These are phyloP conservation scores for Neoascochyta sp. DNA, from an alignment of 2,329 filamentous ascomycete genomes.

Conservation along the genomic window DNA sequence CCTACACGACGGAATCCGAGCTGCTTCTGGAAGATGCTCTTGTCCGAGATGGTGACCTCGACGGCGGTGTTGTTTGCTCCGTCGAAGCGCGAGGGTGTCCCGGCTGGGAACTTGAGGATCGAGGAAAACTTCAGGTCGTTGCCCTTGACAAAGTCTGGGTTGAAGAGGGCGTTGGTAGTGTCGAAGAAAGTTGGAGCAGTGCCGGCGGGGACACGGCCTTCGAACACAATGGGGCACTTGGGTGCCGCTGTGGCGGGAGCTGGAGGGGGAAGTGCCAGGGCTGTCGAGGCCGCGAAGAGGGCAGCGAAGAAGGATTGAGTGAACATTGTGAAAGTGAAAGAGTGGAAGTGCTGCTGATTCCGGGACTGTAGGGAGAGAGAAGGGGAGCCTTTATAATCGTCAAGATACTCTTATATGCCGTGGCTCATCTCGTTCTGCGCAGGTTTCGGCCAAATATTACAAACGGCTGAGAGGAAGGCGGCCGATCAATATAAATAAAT, in stretches of 20 bases:
- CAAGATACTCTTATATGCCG: too few relatives aligned
- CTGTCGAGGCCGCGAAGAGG: constrained; percentile 19
- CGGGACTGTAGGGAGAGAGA: too few relatives aligned
- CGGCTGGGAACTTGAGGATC: constrained; percentile 49
- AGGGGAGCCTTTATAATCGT: too few relatives aligned
- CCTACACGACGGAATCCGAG: constrained; percentile 60
- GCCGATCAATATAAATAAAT: too few relatives aligned
- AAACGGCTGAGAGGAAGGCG: too few relatives aligned
- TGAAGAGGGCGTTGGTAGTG: constrained; percentile 45
- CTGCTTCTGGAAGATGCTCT: constrained; percentile 59
- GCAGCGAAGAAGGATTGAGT: constrained; percentile 14
- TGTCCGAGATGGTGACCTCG: constrained; percentile 56
- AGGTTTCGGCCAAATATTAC: too few relatives aligned
- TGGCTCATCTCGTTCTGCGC: too few relatives aligned
- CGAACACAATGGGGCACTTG: constrained; percentile 38
- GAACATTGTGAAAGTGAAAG: constrained; percentile 25
- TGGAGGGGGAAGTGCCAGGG: constrained; percentile 22
- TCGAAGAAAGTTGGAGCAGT: constrained; percentile 30
- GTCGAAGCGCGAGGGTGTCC: constrained; percentile 49
- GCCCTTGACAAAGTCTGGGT: constrained; percentile 53
- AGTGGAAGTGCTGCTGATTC: too few relatives aligned
- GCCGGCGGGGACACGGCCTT: constrained; percentile 32
- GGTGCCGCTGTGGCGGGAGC: constrained; percentile 11
- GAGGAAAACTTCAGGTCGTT: constrained; percentile 51
- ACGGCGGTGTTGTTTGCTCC: constrained; percentile 43